Percentiles rank a stretch among this genome's conserved stretches.
Conservation (phyloP, 108 stramenopile species). For the Discostella pseudostelligera region DNA sequence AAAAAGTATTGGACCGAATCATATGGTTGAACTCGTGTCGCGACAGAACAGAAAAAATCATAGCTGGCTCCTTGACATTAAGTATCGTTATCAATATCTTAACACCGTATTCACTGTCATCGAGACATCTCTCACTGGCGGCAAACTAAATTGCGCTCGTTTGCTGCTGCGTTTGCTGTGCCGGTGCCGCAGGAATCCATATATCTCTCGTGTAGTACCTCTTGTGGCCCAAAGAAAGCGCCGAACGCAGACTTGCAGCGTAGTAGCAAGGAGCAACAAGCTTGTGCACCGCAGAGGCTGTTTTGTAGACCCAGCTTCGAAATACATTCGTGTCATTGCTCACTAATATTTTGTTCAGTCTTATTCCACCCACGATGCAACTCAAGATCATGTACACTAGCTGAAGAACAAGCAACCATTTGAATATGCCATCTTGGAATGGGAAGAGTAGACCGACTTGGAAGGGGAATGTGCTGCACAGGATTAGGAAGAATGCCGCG, state of each 20-base stretch:
- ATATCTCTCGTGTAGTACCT: conserved; percentile 28
- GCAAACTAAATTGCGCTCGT: too few species aligned
- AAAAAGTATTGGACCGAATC: too few species aligned
- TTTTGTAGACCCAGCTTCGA: conserved; percentile 12
- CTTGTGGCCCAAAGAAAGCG: conserved; percentile 19
- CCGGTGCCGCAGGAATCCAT: conserved; percentile 10
- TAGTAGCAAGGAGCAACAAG: conserved; percentile 33
- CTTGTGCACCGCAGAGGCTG: conserved; percentile 29
- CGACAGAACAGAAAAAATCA: too few species aligned
- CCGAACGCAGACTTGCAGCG: conserved; percentile 20
- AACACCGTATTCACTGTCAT: too few species aligned
- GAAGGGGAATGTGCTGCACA: conserved; percentile 31
- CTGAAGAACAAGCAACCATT: conserved; percentile 9
- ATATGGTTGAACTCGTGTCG: too few species aligned
- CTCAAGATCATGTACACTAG: conserved; percentile 11
- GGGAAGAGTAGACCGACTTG: conserved; percentile 25
- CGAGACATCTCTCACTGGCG: too few species aligned
- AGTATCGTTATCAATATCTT: background rate
- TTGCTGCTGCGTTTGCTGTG: too few species aligned
- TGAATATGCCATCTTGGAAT: conserved; percentile 19
- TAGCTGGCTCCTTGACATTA: too few species aligned
- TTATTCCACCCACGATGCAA: conserved; percentile 17
- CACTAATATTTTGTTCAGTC: conserved; percentile 26
- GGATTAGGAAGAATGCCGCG: conserved; percentile 25
- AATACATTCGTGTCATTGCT: conserved; percentile 20